Conservation (phyloP, 495 filamentous ascomycete species). For the Lasiosphaeria hispida region DNA sequence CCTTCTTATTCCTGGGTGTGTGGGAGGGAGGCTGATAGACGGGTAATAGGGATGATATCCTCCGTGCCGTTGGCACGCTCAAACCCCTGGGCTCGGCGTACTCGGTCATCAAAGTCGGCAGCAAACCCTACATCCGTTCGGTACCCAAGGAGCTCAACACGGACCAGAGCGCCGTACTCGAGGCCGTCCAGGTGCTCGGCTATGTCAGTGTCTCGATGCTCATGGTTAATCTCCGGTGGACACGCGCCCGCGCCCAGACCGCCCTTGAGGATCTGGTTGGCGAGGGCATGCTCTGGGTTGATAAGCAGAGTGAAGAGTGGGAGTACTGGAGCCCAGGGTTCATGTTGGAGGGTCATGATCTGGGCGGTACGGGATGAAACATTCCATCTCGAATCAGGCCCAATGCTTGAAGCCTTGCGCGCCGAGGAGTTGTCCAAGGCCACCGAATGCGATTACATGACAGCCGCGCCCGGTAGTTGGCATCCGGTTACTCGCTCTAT, state of each 20-base stretch:
- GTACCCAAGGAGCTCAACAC: conserved; percentile 95
- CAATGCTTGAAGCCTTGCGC: not conserved
- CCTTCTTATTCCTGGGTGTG: not conserved
- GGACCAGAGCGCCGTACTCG: conserved; percentile 88
- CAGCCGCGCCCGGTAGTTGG: too few relatives aligned
- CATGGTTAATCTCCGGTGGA: conserved; percentile 85
- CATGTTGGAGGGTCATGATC: conserved; percentile 35
- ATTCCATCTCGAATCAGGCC: not conserved
- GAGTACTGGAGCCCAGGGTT: conserved; percentile 93
- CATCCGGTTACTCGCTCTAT: too few relatives aligned
- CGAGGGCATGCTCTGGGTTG: conserved; percentile 92
- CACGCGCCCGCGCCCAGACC: conserved; percentile 77
- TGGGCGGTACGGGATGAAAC: conserved; percentile 11
- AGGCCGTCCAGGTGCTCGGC: conserved; percentile 79
- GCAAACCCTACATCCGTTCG: conserved; percentile 82
- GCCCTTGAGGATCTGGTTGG: conserved; percentile 87
- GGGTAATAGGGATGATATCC: conserved; percentile 74
- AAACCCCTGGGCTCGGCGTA: conserved; percentile 87
- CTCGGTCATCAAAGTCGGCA: conserved; percentile 74
- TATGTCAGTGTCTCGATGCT: conserved; percentile 92
- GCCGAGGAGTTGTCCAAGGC: too few relatives aligned
- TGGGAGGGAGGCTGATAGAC: not conserved
- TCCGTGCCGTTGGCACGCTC: conserved; percentile 83
- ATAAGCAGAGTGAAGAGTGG: conserved; percentile 78
- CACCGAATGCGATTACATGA: too few relatives aligned